A percentile compares a stretch with the other conserved stretches of the same genome.
These are phyloP conservation scores for Cercophora scortea DNA, from an alignment of 495 filamentous ascomycete species.

Conservation along the genomic window DNA sequence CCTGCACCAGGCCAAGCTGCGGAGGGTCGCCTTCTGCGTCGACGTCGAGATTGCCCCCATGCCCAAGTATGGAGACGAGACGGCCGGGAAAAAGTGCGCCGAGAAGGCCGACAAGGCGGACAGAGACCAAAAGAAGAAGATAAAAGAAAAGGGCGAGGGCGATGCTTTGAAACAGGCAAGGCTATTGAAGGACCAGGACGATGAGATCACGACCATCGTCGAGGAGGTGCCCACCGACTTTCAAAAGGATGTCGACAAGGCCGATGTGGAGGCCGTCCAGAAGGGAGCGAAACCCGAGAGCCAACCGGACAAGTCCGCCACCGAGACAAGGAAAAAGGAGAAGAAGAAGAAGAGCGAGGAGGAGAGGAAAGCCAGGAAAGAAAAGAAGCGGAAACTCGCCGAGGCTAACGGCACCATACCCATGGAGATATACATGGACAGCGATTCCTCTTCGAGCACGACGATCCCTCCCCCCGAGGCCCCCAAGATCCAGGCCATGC, in stretches of 20 bases:
- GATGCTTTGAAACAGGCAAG: constrained; percentile 59
- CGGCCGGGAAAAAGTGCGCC: constrained; percentile 16
- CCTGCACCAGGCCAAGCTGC: constrained; percentile 69
- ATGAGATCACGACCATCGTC: constrained; percentile 33
- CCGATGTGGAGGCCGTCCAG: neutral
- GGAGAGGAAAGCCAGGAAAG: constrained; percentile 78
- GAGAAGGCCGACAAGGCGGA: constrained; percentile 37
- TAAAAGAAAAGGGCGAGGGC: constrained; percentile 61
- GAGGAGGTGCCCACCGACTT: constrained; percentile 30
- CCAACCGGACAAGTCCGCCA: constrained; percentile 7
- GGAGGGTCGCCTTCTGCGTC: constrained; percentile 88
- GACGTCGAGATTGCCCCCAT: constrained; percentile 87
- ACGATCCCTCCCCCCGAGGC: constrained; percentile 15
- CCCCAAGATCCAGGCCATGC: constrained; percentile 50
- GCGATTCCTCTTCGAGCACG: constrained; percentile 29
- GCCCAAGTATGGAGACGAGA: constrained; percentile 44
- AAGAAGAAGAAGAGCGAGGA: constrained; percentile 89
- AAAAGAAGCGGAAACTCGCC: constrained; percentile 68
- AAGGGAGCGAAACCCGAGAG: constrained; percentile 13
- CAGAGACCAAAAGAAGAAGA: constrained; percentile 55
- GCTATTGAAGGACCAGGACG: constrained; percentile 36
- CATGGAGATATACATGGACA: constrained; percentile 63
- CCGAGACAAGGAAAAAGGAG: constrained; percentile 58
- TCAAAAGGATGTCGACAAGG: constrained; percentile 12
- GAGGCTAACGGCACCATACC: constrained; percentile 77